Percentiles rank a stretch among this genome's conserved stretches.
These are phyloP conservation scores for Colletotrichum acutatum DNA, from an alignment of 2,329 filamentous ascomycete genomes.

Conservation along the genomic window DNA sequence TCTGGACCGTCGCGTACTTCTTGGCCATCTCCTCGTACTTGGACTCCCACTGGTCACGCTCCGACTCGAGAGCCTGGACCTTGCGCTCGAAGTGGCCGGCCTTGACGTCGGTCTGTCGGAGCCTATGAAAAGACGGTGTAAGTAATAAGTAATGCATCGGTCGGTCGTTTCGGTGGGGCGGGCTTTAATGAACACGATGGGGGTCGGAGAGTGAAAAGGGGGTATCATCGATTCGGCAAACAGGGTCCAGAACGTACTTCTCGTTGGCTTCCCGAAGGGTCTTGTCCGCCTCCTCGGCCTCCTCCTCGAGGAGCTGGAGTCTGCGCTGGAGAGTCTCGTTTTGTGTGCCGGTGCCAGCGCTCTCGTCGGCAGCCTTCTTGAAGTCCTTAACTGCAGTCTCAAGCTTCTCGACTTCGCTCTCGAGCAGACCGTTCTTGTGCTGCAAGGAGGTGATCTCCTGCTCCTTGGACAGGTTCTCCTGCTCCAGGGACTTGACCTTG, in stretches of 20 bases:
- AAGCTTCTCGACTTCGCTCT: constrained; percentile 91
- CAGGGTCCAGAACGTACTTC: constrained; percentile 75
- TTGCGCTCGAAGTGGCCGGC: constrained; percentile 99
- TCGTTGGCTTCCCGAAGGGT: constrained; percentile 97
- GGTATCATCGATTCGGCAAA: constrained; percentile 24
- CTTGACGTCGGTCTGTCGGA: constrained; percentile 99
- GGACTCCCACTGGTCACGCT: constrained; percentile 93
- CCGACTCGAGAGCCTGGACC: constrained; percentile 93
- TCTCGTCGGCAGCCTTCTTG: constrained; percentile 88
- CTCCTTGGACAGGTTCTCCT: constrained; percentile 96
- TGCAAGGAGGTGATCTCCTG: constrained; percentile 96
- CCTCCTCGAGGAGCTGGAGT: constrained; percentile 96
- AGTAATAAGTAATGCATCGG: constrained; percentile 30
- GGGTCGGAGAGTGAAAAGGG: constrained; percentile 2
- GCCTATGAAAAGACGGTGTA: constrained; percentile 64
- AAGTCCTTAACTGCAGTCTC: constrained; percentile 85
- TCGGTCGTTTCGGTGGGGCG: constrained; percentile 20
- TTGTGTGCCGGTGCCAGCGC: constrained; percentile 84
- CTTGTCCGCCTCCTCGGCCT: constrained; percentile 96
- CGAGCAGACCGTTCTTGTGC: constrained; percentile 94
- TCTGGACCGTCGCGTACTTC: constrained; percentile 86
- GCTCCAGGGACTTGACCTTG: constrained; percentile 90
- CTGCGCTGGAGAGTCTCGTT: constrained; percentile 92
- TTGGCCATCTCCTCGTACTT: constrained; percentile 98
- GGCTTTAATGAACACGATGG: constrained; percentile 26